Conservation (phyloP, 2,329 filamentous ascomycete species). For the Aspergillus felis region DNA sequence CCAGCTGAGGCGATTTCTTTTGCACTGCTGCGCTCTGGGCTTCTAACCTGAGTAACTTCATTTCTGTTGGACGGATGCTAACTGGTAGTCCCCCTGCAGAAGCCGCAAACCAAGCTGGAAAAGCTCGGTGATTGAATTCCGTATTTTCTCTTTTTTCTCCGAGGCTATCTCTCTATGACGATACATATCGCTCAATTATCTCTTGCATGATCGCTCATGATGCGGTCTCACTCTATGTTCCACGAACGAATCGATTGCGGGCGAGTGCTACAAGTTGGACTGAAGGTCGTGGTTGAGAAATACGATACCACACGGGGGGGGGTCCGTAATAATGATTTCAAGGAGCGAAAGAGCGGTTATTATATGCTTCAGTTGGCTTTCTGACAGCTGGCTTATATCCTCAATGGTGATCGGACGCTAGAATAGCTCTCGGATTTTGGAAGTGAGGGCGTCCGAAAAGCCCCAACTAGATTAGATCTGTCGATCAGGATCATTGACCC, state of each 20-base stretch:
- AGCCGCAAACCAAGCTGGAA: slow-evolving; percentile 48
- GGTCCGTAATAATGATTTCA: background rate
- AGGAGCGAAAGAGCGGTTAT: background rate
- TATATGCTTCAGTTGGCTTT: background rate
- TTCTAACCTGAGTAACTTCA: background rate
- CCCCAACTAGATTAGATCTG: background rate
- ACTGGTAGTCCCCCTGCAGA: slow-evolving; percentile 27
- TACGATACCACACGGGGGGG: background rate
- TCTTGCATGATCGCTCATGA: slow-evolving; percentile 5
- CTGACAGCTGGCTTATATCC: background rate
- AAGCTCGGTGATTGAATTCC: slow-evolving; percentile 38
- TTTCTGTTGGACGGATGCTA: slow-evolving; percentile 2
- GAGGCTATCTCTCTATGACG: slow-evolving; percentile 14
- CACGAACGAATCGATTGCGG: background rate
- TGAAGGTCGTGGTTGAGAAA: background rate
- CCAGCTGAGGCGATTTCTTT: background rate
- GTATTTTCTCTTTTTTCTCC: slow-evolving; percentile 2
- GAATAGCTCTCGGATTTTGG: background rate
- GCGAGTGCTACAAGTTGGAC: background rate
- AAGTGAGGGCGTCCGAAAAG: background rate
- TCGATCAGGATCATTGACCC: no score
- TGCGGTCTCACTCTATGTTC: slow-evolving; percentile 7
- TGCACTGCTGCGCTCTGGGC: background rate
- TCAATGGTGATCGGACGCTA: background rate
- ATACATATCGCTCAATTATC: slow-evolving; percentile 5